phyloP scores from a whole-genome alignment of 164 flowering plant species.

The Chimonanthus praecox region DNA sequence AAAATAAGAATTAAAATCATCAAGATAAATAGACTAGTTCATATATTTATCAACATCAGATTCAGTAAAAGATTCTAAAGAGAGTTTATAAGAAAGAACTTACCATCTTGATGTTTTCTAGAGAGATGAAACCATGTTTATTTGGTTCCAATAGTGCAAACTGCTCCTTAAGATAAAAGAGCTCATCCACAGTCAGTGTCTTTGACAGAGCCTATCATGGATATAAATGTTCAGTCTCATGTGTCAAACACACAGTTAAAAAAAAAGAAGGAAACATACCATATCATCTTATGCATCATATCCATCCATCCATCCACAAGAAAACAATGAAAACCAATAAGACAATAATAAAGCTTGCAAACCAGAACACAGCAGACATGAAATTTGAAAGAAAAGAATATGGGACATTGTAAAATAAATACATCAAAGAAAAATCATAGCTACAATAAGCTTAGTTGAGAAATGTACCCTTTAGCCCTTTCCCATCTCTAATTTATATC shows the following conservation, averaged over 20 bases:
- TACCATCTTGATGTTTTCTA: constrained; percentile 64
- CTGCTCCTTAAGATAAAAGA: constrained; percentile 70
- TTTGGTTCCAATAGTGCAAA: constrained; percentile 66
- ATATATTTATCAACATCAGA: neutral
- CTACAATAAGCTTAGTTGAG: too few relatives aligned
- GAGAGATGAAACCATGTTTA: constrained; percentile 52
- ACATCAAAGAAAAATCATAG: too few relatives aligned
- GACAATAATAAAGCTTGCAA: neutral
- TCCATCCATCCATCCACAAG: neutral
- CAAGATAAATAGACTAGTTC: neutral
- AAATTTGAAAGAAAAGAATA: neutral
- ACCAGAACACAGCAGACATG: neutral
- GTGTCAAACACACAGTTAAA: neutral
- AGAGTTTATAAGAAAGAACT: constrained; percentile 10
- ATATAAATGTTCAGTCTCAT: constrained; percentile 2
- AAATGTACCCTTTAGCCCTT: too few relatives aligned
- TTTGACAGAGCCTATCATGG: constrained; percentile 68
- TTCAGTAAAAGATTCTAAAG: neutral
- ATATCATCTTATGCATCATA: neutral
- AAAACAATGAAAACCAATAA: neutral
- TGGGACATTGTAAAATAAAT: too few relatives aligned
- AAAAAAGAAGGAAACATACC: neutral
- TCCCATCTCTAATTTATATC: too few relatives aligned
- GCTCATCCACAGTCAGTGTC: constrained; percentile 71
- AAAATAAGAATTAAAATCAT: constrained; percentile 7